Percentiles rank a stretch among this genome's conserved stretches.
Conservation (phyloP, 1,139 yeast species). For the Nakaseomyces nivariensis region DNA sequence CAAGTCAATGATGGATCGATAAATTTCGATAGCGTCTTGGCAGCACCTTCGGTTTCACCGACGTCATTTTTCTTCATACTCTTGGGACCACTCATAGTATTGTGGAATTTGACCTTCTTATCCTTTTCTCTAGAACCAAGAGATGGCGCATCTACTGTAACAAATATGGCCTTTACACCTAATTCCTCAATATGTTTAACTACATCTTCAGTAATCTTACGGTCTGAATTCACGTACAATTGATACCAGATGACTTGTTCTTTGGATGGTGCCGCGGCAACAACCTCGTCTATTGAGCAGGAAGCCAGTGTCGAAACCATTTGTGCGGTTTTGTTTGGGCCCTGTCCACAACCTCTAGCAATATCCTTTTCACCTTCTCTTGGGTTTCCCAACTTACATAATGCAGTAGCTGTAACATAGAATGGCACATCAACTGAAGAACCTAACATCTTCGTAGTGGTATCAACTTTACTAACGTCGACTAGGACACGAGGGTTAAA, state of each 20-base stretch:
- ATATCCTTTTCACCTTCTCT: constrained; percentile 67
- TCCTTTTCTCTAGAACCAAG: constrained; percentile 80
- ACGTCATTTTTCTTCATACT: constrained; percentile 30
- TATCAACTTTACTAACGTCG: constrained; percentile 43
- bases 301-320: constrained; percentile 79
- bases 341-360: constrained; percentile 59
- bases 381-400: constrained; percentile 71
- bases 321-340: constrained; percentile 56
- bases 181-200: constrained; percentile 63
- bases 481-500: constrained; percentile 76
- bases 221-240: constrained; percentile 69
- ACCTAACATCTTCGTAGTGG: constrained; percentile 47
- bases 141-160: constrained; percentile 92
- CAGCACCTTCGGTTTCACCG: constrained; percentile 67
- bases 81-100: constrained; percentile 30
- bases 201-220: constrained; percentile 48
- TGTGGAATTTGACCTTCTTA: constrained; percentile 47
- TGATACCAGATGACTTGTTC: constrained; percentile 76
- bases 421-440: constrained; percentile 50
- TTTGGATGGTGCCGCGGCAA: constrained; percentile 40
- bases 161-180: constrained; percentile 71
- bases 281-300: constrained; percentile 63
- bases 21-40: constrained; percentile 74
- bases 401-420: constrained; percentile 72
- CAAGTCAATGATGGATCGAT: constrained; percentile 67